phyloP scores from a whole-genome alignment of 2,329 filamentous ascomycete genomes.

The Cladosporium velox region DNA sequence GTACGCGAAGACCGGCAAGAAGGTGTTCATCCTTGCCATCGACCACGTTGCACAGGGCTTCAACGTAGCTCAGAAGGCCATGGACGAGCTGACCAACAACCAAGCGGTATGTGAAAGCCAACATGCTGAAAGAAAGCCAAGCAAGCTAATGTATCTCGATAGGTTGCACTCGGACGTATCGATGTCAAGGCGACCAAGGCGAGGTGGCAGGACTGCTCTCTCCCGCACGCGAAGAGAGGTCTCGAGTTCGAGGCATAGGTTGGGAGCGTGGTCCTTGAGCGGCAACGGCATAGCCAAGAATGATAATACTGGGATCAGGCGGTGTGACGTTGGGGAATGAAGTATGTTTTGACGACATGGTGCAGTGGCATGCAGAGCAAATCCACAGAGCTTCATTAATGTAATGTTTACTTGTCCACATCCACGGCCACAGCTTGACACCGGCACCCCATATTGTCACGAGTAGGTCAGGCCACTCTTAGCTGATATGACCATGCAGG shows the following conservation, averaged over 20 bases:
- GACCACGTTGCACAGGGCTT: slow-evolving; percentile 51
- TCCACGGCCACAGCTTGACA: neutral
- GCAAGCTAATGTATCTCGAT: neutral
- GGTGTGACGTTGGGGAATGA: neutral
- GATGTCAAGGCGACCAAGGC: slow-evolving; percentile 44
- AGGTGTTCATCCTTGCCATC: slow-evolving; percentile 53
- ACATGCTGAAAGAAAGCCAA: neutral
- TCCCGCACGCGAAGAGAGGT: slow-evolving; percentile 30
- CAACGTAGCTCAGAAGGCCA: slow-evolving; percentile 51
- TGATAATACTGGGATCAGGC: neutral
- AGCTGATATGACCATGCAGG: neutral
- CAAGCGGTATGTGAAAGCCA: slow-evolving; percentile 38
- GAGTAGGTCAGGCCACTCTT: neutral
- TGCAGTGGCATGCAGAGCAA: neutral
- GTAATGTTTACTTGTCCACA: neutral
- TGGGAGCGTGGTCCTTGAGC: neutral
- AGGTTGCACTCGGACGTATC: slow-evolving; percentile 38
- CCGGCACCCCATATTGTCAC: neutral
- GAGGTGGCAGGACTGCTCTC: slow-evolving; percentile 39
- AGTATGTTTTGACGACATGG: neutral
- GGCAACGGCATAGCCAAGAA: neutral
- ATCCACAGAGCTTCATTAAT: neutral
- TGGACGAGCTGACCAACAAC: slow-evolving; percentile 52
- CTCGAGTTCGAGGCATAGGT: slow-evolving; percentile 31
- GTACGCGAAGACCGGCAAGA: slow-evolving; percentile 45